A percentile compares a stretch with the other conserved stretches of the same genome.
phyloP scores from a whole-genome alignment of 208 protist genomes.

The Crithidia acanthocephali region DNA sequence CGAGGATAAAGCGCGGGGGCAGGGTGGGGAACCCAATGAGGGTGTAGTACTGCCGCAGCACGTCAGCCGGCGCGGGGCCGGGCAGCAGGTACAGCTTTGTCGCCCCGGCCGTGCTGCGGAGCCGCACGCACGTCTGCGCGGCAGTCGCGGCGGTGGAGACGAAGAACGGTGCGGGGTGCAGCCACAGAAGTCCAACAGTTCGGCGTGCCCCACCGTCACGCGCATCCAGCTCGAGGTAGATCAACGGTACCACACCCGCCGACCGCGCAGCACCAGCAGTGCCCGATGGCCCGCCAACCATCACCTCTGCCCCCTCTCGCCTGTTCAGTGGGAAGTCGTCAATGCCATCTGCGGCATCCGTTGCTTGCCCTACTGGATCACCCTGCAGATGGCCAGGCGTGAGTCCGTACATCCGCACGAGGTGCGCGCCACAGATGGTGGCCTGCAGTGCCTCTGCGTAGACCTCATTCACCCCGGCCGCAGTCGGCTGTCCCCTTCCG shows the following conservation, averaged over 20 bases:
- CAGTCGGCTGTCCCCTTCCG: not conserved
- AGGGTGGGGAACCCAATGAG: constrained; percentile 94
- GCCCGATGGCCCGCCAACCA: constrained; percentile 16
- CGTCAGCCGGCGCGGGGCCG: constrained; percentile 79
- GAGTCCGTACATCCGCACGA: constrained; percentile 32
- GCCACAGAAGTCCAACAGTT: constrained; percentile 52
- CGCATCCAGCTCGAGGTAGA: constrained; percentile 27
- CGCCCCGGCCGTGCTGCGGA: constrained; percentile 81
- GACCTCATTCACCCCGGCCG: not conserved
- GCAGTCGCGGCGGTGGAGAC: constrained; percentile 14
- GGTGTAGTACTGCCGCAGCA: constrained; percentile 93
- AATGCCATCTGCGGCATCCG: not conserved
- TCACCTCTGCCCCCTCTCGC: constrained; percentile 17
- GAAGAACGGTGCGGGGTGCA: constrained; percentile 39
- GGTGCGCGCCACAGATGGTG: constrained; percentile 19
- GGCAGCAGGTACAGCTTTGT: constrained; percentile 95
- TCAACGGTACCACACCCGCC: constrained; percentile 26
- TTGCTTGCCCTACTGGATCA: not conserved
- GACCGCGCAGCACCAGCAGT: not conserved
- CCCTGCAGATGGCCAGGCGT: not conserved
- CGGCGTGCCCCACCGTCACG: not conserved
- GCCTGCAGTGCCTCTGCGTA: constrained; percentile 24
- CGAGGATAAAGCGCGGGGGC: constrained; percentile 94
- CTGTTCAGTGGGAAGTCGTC: constrained; percentile 22
- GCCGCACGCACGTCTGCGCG: constrained; percentile 19